Base-by-base conservation (phyloP, 2,329 filamentous ascomycete species). In the Trichoderma lentiforme region DNA sequence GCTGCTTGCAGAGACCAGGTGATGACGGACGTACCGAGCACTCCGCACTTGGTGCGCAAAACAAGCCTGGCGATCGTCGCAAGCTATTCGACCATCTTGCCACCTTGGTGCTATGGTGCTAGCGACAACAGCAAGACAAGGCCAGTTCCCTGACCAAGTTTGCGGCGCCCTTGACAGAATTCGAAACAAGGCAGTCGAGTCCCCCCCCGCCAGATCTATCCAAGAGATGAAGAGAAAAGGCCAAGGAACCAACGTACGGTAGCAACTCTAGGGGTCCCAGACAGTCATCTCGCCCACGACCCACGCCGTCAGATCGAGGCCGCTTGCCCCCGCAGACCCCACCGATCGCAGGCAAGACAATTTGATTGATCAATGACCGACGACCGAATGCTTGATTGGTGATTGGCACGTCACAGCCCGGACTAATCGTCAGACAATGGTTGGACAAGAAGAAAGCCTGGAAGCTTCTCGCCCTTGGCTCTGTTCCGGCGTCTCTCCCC, bases 251-350 rank as follows among this genome's bases (percentile, higher is more conserved):
- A 56, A 28, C 15, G 14, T 11, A 24, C 30, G 15, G 36, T 6
- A n/a, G 28, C 56, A 18, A 26, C 18, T 62, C 57, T 58, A 51
- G 43, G 66, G 65, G 57, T 58, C 66, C 66, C 15, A 60, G 56
- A 30, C 32, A 60, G 47, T 43, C 51, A 43, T 43, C 32, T 58
- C 30, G 30, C 32, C 21, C 53, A 34, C 57, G 47, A 65, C 62
- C 53, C 69, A 65, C 60, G 61, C 39, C 53, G 62, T 60, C 61
- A 71, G 69, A 71, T 71, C 69, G 69, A 71, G 32, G 69, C 47
- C 62, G 34, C 53, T 7, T 32, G 43, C 15, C 51, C 61, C 69
- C 69, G 69, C 69, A 65, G 51, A 65, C 69, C 36, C 69, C 68
- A 71, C 69, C 69, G 61, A 65, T 71, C 66, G 36, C 57, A 47